These are phyloP conservation scores for Platismatia glauca DNA, from an alignment of 495 filamentous ascomycete genomes.

Conservation along the genomic window DNA sequence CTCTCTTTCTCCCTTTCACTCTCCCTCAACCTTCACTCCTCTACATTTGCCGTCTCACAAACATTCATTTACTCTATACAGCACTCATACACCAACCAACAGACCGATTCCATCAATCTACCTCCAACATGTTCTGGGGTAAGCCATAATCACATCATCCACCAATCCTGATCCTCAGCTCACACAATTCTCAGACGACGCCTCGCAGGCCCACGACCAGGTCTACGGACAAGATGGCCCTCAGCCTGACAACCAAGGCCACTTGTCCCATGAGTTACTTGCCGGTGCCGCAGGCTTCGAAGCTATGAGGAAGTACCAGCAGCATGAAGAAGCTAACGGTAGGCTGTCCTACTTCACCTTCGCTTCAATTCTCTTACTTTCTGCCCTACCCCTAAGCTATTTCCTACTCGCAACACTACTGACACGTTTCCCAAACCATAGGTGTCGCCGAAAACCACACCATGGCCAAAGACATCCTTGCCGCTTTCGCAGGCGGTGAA, in stretches of 20 bases:
- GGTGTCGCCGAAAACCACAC: conserved; percentile 54
- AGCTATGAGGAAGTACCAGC: conserved; percentile 64
- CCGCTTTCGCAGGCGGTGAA: conserved; percentile 58
- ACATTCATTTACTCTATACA: no score
- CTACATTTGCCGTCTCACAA: no score
- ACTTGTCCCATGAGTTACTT: conserved; percentile 57
- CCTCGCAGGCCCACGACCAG: conserved; percentile 4
- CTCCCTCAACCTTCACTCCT: no score
- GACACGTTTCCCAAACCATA: conserved; percentile 19
- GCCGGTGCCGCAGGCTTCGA: conserved; percentile 64
- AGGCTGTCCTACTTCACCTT: conserved; percentile 10
- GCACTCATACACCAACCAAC: background rate
- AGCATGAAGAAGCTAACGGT: conserved; percentile 55
- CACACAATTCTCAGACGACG: conserved; percentile 3
- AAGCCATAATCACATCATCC: background rate
- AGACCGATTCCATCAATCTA: background rate
- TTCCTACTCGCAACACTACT: background rate
- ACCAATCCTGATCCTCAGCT: background rate
- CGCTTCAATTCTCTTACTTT: background rate
- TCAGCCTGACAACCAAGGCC: conserved; percentile 38
- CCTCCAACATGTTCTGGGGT: conserved; percentile 6
- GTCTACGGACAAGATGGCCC: conserved; percentile 9
- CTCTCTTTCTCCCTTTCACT: no score
- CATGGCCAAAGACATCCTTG: conserved; percentile 64
- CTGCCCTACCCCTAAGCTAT: background rate